Evolutionary conservation across 441 rosid species (phyloP), one percentile per base, ranked within the genome.

Genomic region (Sinapis alba): DNA sequence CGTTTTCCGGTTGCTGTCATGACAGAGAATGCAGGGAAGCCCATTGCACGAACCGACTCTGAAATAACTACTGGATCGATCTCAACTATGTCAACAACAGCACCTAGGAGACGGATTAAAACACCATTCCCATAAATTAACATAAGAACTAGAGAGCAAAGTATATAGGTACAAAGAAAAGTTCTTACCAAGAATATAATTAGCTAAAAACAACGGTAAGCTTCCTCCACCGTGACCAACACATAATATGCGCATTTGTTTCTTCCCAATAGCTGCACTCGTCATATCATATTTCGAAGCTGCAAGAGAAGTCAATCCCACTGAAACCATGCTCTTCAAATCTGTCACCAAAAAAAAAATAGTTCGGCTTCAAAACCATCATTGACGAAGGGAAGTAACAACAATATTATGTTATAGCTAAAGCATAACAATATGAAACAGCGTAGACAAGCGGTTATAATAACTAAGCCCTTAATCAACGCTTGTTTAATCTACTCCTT

Each of bases 161-260:
- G 27, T 41, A 36, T 7, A 15, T 43, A 26, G 7, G 2, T 12
- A 45, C 54, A 70, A 8, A 11, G 67, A 18, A 65, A 27, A 27
- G 56, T 20, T 38, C 61, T 1, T 30, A 92, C 98, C 98, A 84
- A 77, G 94, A 79, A 95, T 84, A 81, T 88, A 84, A 64, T 79
- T 87, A 68, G 98, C 96, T 86, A 95, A 64, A 78, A 91, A 95
- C 78, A 95, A 82, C 0, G 97, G 96, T 73, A 95, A 83, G 79
- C 91, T 93, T 73, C 99, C 98, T 41, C 97, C 97, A 59, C 99
- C 99, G 70, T 95, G 97, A 68, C 98, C 99, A 23, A 95, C 78
- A 76, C 97, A 92, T 75, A 95, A 76, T 68, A 95, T 79, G 16
- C 77, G 87, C 93, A 95, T 86, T 30, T 61, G 76, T 79, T 74